Conservation (phyloP, 257 asterid genomes). For the Scutellaria baicalensis region DNA sequence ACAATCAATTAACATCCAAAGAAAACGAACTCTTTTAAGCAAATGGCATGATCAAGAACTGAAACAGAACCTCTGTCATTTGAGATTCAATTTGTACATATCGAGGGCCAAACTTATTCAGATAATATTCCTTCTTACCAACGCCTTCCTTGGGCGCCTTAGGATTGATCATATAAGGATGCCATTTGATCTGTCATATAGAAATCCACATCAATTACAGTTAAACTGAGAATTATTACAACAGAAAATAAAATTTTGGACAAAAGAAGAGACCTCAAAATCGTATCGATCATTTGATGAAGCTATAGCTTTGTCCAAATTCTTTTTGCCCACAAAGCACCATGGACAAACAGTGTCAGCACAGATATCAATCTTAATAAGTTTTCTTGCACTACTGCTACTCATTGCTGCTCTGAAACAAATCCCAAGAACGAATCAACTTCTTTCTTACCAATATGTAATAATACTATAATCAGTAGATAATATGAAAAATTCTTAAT, state of each 20-base stretch:
- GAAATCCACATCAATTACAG: background rate
- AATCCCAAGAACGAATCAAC: background rate
- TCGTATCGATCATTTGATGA: conserved; percentile 37
- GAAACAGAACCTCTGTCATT: conserved; percentile 59
- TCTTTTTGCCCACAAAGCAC: conserved; percentile 81
- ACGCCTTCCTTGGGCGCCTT: conserved; percentile 69
- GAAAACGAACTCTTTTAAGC: background rate
- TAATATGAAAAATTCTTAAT: background rate
- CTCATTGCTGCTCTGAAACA: conserved; percentile 18
- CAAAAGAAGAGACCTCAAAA: conserved; percentile 24
- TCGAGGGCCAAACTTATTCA: conserved; percentile 51
- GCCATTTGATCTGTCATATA: conserved; percentile 26
- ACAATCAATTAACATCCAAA: background rate
- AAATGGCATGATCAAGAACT: background rate
- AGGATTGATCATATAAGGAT: conserved; percentile 47
- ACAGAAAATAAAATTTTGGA: background rate
- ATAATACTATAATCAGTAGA: background rate
- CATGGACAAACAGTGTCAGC: conserved; percentile 82
- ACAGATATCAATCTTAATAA: conserved; percentile 50
- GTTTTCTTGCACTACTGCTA: conserved; percentile 13
- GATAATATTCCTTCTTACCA: conserved; percentile 54
- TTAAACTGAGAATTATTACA: background rate
- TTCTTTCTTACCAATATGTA: background rate
- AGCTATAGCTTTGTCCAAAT: conserved; percentile 69
- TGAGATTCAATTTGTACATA: conserved; percentile 46